phyloP scores from a whole-genome alignment of 2,329 filamentous ascomycete species.

The Curvularia spicifera region DNA sequence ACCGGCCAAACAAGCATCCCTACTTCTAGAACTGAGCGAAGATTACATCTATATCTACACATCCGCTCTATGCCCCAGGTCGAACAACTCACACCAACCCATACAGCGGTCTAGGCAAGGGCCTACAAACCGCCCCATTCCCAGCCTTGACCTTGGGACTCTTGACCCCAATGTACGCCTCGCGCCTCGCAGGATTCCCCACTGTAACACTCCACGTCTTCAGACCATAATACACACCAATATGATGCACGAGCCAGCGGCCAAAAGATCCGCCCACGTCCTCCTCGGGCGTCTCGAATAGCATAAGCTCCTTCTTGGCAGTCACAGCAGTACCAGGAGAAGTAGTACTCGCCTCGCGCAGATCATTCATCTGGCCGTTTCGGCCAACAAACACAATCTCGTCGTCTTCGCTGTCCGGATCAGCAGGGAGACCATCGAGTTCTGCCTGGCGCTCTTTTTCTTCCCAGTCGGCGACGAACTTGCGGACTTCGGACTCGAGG shows the following conservation, averaged over 20 bases:
- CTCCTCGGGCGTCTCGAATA: slow-evolving; percentile 80
- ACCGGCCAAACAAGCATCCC: too few relatives aligned
- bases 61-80: background rate
- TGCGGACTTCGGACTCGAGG: slow-evolving; percentile 82
- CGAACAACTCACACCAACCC: slow-evolving; percentile 37
- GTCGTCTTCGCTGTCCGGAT: slow-evolving; percentile 71
- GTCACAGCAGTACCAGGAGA: slow-evolving; percentile 55
- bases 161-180: slow-evolving; percentile 82
- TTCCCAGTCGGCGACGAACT: slow-evolving; percentile 71
- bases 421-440: slow-evolving; percentile 51
- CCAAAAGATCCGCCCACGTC: slow-evolving; percentile 82
- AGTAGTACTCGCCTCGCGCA: slow-evolving; percentile 23
- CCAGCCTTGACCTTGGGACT: slow-evolving; percentile 49
- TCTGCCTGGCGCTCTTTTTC: slow-evolving; percentile 60
- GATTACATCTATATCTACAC: background rate
- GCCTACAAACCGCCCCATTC: slow-evolving; percentile 20
- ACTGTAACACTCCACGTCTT: slow-evolving; percentile 80
- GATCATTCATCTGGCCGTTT: slow-evolving; percentile 68
- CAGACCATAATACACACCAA: slow-evolving; percentile 90
- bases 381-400: slow-evolving; percentile 90
- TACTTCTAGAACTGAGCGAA: background rate
- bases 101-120: slow-evolving; percentile 47
- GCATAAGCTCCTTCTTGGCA: slow-evolving; percentile 68
- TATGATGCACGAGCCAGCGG: slow-evolving; percentile 91
- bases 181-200: slow-evolving; percentile 71